Evolutionary conservation across 768 basidiomycete species (phyloP).

Genomic region (Hypholoma sublateritium): DNA sequence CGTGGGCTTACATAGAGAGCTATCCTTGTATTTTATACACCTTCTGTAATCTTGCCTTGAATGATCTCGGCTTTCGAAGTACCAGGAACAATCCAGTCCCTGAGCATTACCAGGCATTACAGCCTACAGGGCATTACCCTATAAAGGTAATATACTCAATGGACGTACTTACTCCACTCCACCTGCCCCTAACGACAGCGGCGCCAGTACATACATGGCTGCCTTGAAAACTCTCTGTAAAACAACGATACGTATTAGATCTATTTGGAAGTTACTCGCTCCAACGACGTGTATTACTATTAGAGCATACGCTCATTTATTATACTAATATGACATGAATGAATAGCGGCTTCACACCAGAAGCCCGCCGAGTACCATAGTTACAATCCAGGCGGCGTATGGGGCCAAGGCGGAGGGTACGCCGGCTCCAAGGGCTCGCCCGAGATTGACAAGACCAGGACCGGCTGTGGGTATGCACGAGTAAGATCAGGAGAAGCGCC

Average conservation of each 20-base stretch:
- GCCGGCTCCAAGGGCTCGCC: conserved; percentile 40
- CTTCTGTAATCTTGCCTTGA: not conserved
- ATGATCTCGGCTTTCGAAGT: not conserved
- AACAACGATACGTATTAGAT: too few relatives aligned
- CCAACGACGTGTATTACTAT: too few relatives aligned
- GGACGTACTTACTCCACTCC: too few relatives aligned
- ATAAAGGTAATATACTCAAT: too few relatives aligned
- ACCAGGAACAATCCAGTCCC: too few relatives aligned
- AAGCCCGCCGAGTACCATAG: conserved; percentile 40
- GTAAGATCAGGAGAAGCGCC: not conserved
- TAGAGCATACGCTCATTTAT: too few relatives aligned
- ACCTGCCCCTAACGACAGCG: too few relatives aligned
- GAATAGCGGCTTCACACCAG: conserved; percentile 21
- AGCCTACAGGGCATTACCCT: too few relatives aligned
- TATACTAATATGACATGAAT: not conserved
- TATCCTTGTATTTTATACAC: not conserved
- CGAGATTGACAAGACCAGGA: conserved; percentile 62
- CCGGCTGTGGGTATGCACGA: conserved; percentile 55
- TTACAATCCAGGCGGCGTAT: conserved; percentile 40
- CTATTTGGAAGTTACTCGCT: too few relatives aligned
- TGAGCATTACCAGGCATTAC: too few relatives aligned
- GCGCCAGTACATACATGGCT: too few relatives aligned
- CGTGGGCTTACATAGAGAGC: not conserved
- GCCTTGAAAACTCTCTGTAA: too few relatives aligned
- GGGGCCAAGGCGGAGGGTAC: conserved; percentile 29